Evolutionary conservation across 2,329 filamentous ascomycete genomes (phyloP).

Genomic region (Phymatotrichopsis omnivora): DNA sequence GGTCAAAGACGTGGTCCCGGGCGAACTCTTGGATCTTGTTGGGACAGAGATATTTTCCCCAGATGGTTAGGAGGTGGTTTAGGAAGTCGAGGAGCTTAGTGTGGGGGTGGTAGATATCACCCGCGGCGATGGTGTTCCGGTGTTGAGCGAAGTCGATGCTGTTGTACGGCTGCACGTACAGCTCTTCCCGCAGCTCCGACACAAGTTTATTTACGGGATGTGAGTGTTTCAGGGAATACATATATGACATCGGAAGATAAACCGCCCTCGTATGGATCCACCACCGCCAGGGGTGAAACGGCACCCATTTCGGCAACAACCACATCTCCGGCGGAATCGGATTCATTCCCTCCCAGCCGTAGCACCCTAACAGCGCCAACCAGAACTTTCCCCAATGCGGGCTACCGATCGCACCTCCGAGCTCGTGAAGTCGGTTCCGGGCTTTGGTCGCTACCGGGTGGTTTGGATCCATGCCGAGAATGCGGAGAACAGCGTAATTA

Average conservation of each 20-base stretch:
- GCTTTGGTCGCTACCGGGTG: slow-evolving; percentile 80
- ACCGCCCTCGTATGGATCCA: slow-evolving; percentile 98
- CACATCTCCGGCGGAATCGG: slow-evolving; percentile 88
- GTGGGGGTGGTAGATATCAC: slow-evolving; percentile 91
- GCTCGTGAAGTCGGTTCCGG: slow-evolving; percentile 65
- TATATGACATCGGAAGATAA: slow-evolving; percentile 82
- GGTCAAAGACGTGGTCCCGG: slow-evolving; percentile 69
- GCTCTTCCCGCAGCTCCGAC: slow-evolving; percentile 61
- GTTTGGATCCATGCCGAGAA: slow-evolving; percentile 74
- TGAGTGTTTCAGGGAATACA: slow-evolving; percentile 75
- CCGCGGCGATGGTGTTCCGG: slow-evolving; percentile 68
- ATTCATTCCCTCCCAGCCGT: slow-evolving; percentile 86
- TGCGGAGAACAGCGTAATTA: slow-evolving; percentile 73
- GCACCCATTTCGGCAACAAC: slow-evolving; percentile 84
- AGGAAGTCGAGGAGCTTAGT: slow-evolving; percentile 66
- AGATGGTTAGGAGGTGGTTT: slow-evolving; percentile 73
- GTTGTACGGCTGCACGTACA: slow-evolving; percentile 70
- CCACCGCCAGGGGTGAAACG: slow-evolving; percentile 85
- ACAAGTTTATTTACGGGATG: slow-evolving; percentile 67
- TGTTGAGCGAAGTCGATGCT: slow-evolving; percentile 66
- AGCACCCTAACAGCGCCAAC: slow-evolving; percentile 73
- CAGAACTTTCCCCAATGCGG: slow-evolving; percentile 98
- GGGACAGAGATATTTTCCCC: slow-evolving; percentile 65
- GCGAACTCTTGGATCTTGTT: slow-evolving; percentile 56
- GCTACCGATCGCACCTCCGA: slow-evolving; percentile 72